Conservation (phyloP, 306 rosid genomes). For the Cucumis melo region DNA sequence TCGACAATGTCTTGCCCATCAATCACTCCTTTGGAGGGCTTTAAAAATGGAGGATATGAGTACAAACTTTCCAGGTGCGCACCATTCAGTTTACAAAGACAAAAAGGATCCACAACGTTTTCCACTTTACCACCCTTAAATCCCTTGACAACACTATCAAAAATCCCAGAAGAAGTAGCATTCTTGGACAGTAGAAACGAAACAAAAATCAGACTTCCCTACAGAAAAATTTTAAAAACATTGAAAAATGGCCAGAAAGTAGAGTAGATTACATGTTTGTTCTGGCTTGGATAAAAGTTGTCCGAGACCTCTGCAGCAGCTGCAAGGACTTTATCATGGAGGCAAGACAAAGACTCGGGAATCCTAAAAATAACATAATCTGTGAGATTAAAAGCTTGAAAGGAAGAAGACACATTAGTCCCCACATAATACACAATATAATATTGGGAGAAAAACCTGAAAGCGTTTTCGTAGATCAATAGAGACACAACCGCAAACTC, state of each 20-base stretch:
- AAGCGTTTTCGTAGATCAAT: constrained; percentile 39
- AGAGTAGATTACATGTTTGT: constrained; percentile 35
- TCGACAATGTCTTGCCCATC: constrained; percentile 27
- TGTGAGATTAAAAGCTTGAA: neutral
- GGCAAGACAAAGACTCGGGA: constrained; percentile 56
- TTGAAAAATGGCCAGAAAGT: constrained; percentile 17
- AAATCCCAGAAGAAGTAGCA: constrained; percentile 21
- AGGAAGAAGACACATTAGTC: constrained; percentile 1
- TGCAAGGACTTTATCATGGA: constrained; percentile 61
- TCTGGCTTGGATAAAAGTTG: constrained; percentile 28
- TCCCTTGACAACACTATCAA: constrained; percentile 30
- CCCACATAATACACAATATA: neutral
- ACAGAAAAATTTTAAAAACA: constrained; percentile 1
- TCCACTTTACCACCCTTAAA: constrained; percentile 23
- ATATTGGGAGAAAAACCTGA: constrained; percentile 38
- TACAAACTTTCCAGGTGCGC: constrained; percentile 45
- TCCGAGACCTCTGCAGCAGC: constrained; percentile 40
- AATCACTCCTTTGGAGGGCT: constrained; percentile 26
- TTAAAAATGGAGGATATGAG: constrained; percentile 76
- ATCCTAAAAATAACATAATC: constrained; percentile 25
- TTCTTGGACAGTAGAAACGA: constrained; percentile 28
- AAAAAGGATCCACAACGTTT: constrained; percentile 16
- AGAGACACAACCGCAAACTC: constrained; percentile 59
- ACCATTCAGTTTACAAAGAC: constrained; percentile 11
- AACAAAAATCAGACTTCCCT: neutral